phyloP scores from a whole-genome alignment of 495 filamentous ascomycete genomes.

The Corynascus novoguineensis region DNA sequence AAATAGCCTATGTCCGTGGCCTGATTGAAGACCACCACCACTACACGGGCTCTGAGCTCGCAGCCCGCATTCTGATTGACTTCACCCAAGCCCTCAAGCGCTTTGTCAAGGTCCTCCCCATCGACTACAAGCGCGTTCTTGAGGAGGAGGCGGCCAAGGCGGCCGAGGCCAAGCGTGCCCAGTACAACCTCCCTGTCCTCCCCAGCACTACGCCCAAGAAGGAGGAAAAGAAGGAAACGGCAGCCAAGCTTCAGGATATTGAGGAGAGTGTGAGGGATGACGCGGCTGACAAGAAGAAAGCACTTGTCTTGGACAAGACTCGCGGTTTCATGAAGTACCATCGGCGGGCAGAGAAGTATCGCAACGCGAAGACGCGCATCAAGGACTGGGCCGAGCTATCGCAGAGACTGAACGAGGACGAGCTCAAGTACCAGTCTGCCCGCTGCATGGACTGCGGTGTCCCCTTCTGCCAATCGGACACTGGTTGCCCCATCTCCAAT shows the following conservation, averaged over 20 bases:
- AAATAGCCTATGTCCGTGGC: slow-evolving; percentile 91
- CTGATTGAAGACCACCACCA: slow-evolving; percentile 98
- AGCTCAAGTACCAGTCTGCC: slow-evolving; percentile 97
- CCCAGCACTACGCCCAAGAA: slow-evolving; percentile 54
- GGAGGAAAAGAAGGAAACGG: slow-evolving; percentile 59
- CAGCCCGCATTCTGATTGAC: slow-evolving; percentile 92
- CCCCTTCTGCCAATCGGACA: slow-evolving; percentile 97
- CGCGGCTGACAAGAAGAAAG: slow-evolving; percentile 89
- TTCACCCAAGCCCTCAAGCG: slow-evolving; percentile 89
- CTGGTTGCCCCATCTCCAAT: slow-evolving; percentile 96
- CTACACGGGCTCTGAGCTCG: slow-evolving; percentile 96
- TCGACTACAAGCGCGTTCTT: slow-evolving; percentile 95
- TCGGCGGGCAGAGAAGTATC: slow-evolving; percentile 91
- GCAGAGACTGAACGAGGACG: slow-evolving; percentile 84
- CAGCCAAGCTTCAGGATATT: slow-evolving; percentile 83
- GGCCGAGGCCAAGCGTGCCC: slow-evolving; percentile 71
- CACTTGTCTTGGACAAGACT: slow-evolving; percentile 95
- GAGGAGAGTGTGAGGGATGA: slow-evolving; percentile 87
- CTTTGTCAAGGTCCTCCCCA: slow-evolving; percentile 92
- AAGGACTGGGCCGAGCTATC: slow-evolving; percentile 96
- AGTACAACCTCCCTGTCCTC: slow-evolving; percentile 78
- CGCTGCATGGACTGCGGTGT: slow-evolving; percentile 99
- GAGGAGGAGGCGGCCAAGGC: slow-evolving; percentile 79
- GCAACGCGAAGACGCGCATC: slow-evolving; percentile 74
- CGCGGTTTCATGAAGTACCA: slow-evolving; percentile 98